Evolutionary conservation across 495 filamentous ascomycete species (phyloP).

Genomic region (Penicillium fimorum): DNA sequence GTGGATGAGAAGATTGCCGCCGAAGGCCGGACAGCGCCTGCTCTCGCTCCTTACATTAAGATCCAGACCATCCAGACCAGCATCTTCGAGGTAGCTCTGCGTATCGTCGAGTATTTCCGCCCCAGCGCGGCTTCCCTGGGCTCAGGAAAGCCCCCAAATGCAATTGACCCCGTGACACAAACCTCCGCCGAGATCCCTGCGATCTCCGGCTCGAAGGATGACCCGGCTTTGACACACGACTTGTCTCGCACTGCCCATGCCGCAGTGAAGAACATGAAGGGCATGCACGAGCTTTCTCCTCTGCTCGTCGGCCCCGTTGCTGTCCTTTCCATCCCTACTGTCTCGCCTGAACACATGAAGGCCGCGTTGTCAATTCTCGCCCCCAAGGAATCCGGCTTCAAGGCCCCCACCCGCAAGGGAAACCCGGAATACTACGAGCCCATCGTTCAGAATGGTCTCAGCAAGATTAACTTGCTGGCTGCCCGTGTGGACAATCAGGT

Average conservation of each 20-base stretch:
- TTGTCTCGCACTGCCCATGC: conserved; percentile 69
- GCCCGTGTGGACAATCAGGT: conserved; percentile 78
- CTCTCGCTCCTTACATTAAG: conserved; percentile 58
- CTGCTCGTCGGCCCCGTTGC: conserved; percentile 79
- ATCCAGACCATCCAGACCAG: conserved; percentile 82
- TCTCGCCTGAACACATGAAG: conserved; percentile 80
- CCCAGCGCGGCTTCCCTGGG: conserved; percentile 45
- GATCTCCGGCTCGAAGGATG: conserved; percentile 33
- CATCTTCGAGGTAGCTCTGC: conserved; percentile 80
- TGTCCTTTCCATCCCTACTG: conserved; percentile 72
- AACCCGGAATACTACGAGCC: conserved; percentile 79
- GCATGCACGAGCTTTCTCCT: conserved; percentile 65
- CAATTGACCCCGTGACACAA: conserved; percentile 43
- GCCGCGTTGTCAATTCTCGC: conserved; percentile 71
- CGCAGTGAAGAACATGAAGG: conserved; percentile 51
- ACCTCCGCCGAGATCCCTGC: conserved; percentile 40
- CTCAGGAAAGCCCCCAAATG: conserved; percentile 30
- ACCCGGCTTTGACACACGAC: conserved; percentile 65
- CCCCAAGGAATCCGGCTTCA: conserved; percentile 68
- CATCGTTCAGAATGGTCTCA: conserved; percentile 70
- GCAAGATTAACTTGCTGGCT: conserved; percentile 83
- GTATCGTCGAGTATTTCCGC: conserved; percentile 83
- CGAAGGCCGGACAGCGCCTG: conserved; percentile 41
- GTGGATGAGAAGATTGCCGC: conserved; percentile 58
- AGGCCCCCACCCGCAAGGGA: conserved; percentile 68